Evolutionary conservation across 2,329 filamentous ascomycete species (phyloP).

Genomic region (Apiospora hydei): DNA sequence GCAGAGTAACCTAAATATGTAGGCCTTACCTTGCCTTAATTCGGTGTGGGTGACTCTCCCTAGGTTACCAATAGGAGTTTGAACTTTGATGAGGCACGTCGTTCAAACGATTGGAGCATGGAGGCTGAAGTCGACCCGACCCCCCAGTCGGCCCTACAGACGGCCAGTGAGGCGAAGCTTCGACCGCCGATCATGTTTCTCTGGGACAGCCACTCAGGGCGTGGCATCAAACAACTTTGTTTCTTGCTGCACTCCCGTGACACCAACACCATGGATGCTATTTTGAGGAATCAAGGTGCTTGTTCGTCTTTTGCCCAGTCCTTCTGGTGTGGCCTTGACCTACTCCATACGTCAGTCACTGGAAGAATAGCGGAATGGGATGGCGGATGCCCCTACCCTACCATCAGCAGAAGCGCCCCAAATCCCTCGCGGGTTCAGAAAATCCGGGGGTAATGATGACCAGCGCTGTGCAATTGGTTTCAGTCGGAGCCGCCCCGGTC

Average conservation of each 20-base stretch:
- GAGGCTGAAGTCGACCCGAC: constrained; percentile 19
- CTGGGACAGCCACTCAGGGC: constrained; percentile 5
- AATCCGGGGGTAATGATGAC: not conserved
- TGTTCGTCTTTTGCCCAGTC: not conserved
- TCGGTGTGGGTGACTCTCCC: constrained; percentile 17
- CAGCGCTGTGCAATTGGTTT: constrained; percentile 6
- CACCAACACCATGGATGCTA: constrained; percentile 10
- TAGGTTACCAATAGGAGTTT: constrained; percentile 11
- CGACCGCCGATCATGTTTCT: constrained; percentile 25
- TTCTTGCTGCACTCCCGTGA: constrained; percentile 16
- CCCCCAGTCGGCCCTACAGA: constrained; percentile 18
- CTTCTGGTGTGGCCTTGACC: not conserved
- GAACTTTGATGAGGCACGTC: constrained; percentile 21
- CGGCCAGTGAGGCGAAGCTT: constrained; percentile 25
- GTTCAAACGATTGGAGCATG: constrained; percentile 23
- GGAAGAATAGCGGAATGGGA: not conserved
- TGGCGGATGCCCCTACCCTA: not conserved
- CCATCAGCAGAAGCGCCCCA: not conserved
- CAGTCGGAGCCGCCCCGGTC: constrained; percentile 9
- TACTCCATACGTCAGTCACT: not conserved
- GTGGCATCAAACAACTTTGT: constrained; percentile 12
- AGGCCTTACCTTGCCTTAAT: constrained; percentile 21
- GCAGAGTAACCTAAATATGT: constrained; percentile 8
- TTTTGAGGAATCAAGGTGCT: constrained; percentile 1
- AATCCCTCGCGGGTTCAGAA: not conserved